Conservation (phyloP, 1,284 basidiomycete species). For the Mycena citricolor region DNA sequence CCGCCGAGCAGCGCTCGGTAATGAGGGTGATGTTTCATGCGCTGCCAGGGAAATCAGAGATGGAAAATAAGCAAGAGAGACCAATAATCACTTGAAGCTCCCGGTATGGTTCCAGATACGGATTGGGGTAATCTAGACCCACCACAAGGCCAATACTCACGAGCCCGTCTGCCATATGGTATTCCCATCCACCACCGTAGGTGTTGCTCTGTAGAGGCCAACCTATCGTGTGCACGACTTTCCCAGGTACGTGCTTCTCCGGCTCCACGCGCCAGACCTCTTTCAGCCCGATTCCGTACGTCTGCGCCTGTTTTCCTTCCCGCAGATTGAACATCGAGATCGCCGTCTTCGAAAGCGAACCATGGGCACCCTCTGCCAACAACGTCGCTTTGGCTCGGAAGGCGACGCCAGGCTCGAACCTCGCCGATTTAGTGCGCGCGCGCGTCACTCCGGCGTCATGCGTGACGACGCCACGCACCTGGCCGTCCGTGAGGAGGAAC, state of each 20-base stretch:
- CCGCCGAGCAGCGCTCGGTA: slow-evolving; percentile 76
- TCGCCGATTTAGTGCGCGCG: slow-evolving; percentile 77
- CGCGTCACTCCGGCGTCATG: slow-evolving; percentile 95
- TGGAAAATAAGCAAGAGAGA: background rate
- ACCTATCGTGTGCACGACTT: slow-evolving; percentile 91
- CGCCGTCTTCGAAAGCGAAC: slow-evolving; percentile 84
- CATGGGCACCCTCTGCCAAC: slow-evolving; percentile 96
- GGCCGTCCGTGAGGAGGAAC: slow-evolving; percentile 69
- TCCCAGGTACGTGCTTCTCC: slow-evolving; percentile 39
- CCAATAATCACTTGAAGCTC: slow-evolving; percentile 78
- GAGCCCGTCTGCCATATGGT: slow-evolving; percentile 94
- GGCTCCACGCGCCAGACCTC: slow-evolving; percentile 91
- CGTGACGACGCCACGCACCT: slow-evolving; percentile 83
- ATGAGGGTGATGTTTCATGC: slow-evolving; percentile 97
- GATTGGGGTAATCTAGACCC: slow-evolving; percentile 94
- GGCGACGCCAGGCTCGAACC: slow-evolving; percentile 96
- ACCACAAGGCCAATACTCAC: slow-evolving; percentile 92
- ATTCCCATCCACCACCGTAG: slow-evolving; percentile 94
- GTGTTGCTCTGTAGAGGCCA: slow-evolving; percentile 88
- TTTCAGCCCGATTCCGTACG: slow-evolving; percentile 96
- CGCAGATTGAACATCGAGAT: slow-evolving; percentile 81
- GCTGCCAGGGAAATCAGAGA: slow-evolving; percentile 45
- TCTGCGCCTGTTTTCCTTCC: slow-evolving; percentile 84
- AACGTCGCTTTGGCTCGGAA: slow-evolving; percentile 93
- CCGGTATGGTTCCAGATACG: slow-evolving; percentile 89